phyloP scores from a whole-genome alignment of 495 filamentous ascomycete genomes.

The Glonium stellatum region DNA sequence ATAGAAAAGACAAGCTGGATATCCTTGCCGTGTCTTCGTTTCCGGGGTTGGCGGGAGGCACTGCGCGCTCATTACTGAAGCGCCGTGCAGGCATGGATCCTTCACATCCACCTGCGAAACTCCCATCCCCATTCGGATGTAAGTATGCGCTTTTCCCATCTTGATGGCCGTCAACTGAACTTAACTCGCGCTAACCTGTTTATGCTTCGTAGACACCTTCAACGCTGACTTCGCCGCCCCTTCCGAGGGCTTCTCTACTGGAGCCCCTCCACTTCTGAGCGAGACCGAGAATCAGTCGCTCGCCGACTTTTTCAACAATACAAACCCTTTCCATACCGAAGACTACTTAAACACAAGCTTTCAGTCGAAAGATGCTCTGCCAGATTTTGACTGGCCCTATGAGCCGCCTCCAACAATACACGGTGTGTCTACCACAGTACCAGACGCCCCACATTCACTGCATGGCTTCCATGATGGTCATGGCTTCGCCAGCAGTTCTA shows the following conservation, averaged over 20 bases:
- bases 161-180: neutral
- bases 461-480: conserved; percentile 12
- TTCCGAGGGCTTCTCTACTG: conserved; percentile 1
- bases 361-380: conserved; percentile 1
- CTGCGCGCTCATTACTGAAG: conserved; percentile 7
- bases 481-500: conserved; percentile 2
- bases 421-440: conserved; percentile 21
- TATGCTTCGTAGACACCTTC: conserved; percentile 16
- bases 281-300: conserved; percentile 15
- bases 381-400: conserved; percentile 13
- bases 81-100: conserved; percentile 14
- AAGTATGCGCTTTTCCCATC: neutral
- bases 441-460: conserved; percentile 18
- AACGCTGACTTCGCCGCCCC: conserved; percentile 1
- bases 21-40: conserved; percentile 8
- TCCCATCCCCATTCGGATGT: conserved; percentile 21
- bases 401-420: conserved; percentile 20
- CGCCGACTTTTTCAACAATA: conserved; percentile 18
- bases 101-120: conserved; percentile 3
- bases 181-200: neutral
- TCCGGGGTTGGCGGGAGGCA: conserved; percentile 19
- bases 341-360: neutral
- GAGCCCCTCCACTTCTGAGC: conserved; percentile 13
- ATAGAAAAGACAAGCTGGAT: conserved; percentile 17
- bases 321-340: conserved; percentile 3